phyloP scores from a whole-genome alignment of 495 filamentous ascomycete species.

The Penicillium turbatum region DNA sequence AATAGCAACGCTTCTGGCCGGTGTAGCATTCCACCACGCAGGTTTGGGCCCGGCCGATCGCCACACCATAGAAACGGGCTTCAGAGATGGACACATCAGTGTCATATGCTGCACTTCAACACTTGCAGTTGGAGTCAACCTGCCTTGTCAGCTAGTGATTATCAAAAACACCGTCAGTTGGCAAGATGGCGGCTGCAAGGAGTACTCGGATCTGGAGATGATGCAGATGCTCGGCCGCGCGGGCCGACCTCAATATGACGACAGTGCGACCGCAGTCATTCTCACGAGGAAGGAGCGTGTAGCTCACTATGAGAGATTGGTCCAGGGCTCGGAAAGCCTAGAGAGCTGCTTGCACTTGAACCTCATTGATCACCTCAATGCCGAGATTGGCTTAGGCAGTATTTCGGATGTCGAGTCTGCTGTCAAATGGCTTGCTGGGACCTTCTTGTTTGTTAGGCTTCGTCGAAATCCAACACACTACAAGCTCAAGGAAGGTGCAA shows the following conservation, averaged over 20 bases:
- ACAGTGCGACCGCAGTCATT: constrained; percentile 79
- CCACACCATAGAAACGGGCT: constrained; percentile 64
- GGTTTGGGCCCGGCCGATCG: constrained; percentile 73
- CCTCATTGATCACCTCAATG: constrained; percentile 89
- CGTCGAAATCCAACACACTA: constrained; percentile 78
- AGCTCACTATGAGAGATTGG: constrained; percentile 72
- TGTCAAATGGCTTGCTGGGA: constrained; percentile 77
- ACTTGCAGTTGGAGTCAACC: constrained; percentile 86
- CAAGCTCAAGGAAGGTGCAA: constrained; percentile 58
- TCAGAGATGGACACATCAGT: constrained; percentile 68
- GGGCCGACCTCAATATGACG: constrained; percentile 88
- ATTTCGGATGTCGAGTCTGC: constrained; percentile 68
- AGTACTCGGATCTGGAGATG: constrained; percentile 89
- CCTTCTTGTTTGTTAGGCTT: constrained; percentile 82
- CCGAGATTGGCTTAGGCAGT: constrained; percentile 83
- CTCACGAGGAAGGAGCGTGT: constrained; percentile 70
- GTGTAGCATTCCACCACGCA: constrained; percentile 92
- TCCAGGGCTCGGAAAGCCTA: constrained; percentile 74
- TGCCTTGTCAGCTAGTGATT: constrained; percentile 89
- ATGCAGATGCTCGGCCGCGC: constrained; percentile 99
- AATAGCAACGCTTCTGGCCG: constrained; percentile 55
- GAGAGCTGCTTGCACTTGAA: constrained; percentile 88
- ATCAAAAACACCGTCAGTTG: constrained; percentile 85
- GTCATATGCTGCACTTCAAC: constrained; percentile 97
- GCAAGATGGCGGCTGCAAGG: constrained; percentile 57